Evolutionary conservation across 768 basidiomycete genomes (phyloP).

Genomic region (Leccinum truebloodii): DNA sequence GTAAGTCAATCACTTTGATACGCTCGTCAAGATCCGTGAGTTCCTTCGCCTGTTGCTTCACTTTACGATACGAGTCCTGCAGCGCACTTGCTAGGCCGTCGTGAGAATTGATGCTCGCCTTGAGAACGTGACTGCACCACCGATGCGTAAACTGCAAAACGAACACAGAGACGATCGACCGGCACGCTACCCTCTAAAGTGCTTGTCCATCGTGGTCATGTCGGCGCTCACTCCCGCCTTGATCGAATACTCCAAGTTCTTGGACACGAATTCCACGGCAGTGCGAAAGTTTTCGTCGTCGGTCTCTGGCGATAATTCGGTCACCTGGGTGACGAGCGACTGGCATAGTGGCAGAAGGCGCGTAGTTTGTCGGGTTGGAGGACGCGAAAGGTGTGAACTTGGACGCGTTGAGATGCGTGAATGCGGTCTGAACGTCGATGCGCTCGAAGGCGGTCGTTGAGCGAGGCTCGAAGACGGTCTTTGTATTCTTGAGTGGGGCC

Average conservation of each 20-base stretch:
- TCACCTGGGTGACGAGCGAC: conserved; percentile 54
- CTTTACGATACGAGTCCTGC: conserved; percentile 47
- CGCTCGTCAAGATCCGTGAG: conserved; percentile 64
- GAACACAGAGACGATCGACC: conserved; percentile 3
- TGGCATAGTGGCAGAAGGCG: conserved; percentile 58
- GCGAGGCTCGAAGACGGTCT: conserved; percentile 41
- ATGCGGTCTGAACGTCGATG: conserved; percentile 37
- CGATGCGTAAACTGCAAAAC: conserved; percentile 16
- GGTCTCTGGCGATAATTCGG: conserved; percentile 46
- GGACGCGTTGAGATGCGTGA: conserved; percentile 38
- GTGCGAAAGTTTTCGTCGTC: conserved; percentile 47
- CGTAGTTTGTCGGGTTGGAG: conserved; percentile 49
- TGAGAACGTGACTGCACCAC: conserved; percentile 53
- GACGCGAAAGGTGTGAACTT: conserved; percentile 49
- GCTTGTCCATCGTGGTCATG: conserved; percentile 53
- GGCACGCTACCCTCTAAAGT: conserved; percentile 50
- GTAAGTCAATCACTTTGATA: conserved; percentile 49
- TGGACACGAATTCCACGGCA: conserved; percentile 57
- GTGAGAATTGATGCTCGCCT: conserved; percentile 67
- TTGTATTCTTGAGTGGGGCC: conserved; percentile 25
- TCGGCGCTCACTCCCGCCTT: conserved; percentile 62
- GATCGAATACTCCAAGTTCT: conserved; percentile 55
- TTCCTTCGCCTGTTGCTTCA: conserved; percentile 51
- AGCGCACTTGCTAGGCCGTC: conserved; percentile 64
- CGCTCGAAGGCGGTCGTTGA: conserved; percentile 44